Conservation (phyloP, 345 rosid genomes). For the Syzygium oleosum region DNA sequence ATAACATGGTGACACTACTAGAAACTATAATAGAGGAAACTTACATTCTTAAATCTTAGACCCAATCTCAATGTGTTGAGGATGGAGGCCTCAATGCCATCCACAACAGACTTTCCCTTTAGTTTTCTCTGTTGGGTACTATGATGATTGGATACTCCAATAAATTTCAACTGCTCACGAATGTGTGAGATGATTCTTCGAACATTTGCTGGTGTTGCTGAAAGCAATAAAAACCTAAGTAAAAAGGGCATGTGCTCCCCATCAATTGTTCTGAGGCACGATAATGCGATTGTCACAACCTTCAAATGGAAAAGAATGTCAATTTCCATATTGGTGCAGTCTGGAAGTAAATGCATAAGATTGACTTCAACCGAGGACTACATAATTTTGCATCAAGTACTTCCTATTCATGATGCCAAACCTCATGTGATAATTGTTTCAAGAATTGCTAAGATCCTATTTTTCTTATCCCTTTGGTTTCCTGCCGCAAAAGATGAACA, state of each 20-base stretch:
- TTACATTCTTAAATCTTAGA: constrained; percentile 71
- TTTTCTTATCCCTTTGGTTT: background rate
- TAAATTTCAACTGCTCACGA: constrained; percentile 58
- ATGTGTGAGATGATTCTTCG: constrained; percentile 65
- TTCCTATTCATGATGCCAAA: background rate
- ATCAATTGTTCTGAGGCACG: constrained; percentile 66
- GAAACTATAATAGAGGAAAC: constrained; percentile 4
- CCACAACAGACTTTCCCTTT: constrained; percentile 49
- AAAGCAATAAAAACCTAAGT: constrained; percentile 69
- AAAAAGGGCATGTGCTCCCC: constrained; percentile 68
- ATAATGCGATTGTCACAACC: constrained; percentile 66
- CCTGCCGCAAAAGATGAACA: background rate
- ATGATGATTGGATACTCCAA: constrained; percentile 35
- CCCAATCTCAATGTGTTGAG: constrained; percentile 73
- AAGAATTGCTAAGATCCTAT: background rate
- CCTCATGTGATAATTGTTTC: background rate
- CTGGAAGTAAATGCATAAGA: background rate
- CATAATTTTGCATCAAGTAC: background rate
- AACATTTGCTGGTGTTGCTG: constrained; percentile 56
- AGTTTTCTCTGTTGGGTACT: constrained; percentile 36
- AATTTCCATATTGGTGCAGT: background rate
- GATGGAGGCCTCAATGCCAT: constrained; percentile 51
- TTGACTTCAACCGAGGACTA: background rate
- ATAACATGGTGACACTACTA: background rate
- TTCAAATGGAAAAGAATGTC: constrained; percentile 6